Base-by-base conservation (phyloP, 306 rosid genomes). In the Prunus padus region DNA sequence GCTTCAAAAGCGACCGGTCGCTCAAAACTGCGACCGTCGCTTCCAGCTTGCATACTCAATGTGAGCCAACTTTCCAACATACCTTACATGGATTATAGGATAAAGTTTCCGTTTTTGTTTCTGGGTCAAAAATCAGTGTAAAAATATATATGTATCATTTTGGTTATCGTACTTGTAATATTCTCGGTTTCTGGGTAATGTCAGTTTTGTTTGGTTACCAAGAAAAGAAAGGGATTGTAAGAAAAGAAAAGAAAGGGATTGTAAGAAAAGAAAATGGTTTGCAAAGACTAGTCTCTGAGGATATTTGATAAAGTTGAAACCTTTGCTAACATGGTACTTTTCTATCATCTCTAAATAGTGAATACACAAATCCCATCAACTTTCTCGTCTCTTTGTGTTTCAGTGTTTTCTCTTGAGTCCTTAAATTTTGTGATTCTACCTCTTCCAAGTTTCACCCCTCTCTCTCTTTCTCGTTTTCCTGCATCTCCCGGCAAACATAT, bases 181-280 rank as follows among this genome's bases (percentile, higher is more conserved):
- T 31, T 66, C 44, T 14, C 10, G 18, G 19, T 49, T 44, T 72
- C 45, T 20, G 10, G 15, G 42, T 56, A 13, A 47, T 7, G 22
- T 68, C 26, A 12, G 75, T 54, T 37, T 44, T 71, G 33, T 33
- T 22, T 20, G 65, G 75, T 54, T 40, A 45, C 76, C 67, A 30
- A 72, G 67, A 56, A 56, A 56, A 37, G n/a, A 20, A 56, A 25
- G 8, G 23, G 4, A 19, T 19, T 18, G 50, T 70, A 3, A 5
- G 28, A 31, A 51, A 51, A 2, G 22, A 33, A 54, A 8, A 20
- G n/a, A 20, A 56, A 25, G 8, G 23, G 4, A 19, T 19, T 18
- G 50, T 70, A 3, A 5, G 28, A 31, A 51, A 51, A 2, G 22
- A 33, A 54, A 8, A 20, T 8, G 52, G 65, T 33, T 54, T 37